Evolutionary conservation across 1,284 basidiomycete species (phyloP).

Genomic region (Malassezia pachydermatis): DNA sequence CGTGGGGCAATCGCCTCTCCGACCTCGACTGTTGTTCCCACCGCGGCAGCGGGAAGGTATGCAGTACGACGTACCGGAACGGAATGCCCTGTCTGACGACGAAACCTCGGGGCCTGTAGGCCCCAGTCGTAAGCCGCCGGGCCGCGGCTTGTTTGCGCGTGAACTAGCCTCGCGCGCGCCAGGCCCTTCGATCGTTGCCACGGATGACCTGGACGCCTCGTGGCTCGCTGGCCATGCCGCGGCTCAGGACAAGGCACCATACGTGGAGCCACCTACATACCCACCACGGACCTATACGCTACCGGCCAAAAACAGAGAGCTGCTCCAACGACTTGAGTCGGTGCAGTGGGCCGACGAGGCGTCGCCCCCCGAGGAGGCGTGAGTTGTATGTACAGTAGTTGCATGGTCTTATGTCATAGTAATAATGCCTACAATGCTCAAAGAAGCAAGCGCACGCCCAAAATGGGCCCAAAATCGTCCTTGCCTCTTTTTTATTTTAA

Average conservation of each 20-base stretch:
- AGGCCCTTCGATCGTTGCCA: neutral
- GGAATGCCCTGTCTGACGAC: conserved; percentile 13
- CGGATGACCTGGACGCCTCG: conserved; percentile 1
- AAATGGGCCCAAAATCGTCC: no score
- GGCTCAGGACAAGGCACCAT: neutral
- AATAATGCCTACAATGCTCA: no score
- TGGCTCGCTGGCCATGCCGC: conserved; percentile 5
- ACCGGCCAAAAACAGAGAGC: conserved; percentile 4
- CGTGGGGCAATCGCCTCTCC: neutral
- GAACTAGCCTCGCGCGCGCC: conserved; percentile 2
- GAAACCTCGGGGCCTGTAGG: neutral
- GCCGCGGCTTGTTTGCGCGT: conserved; percentile 2
- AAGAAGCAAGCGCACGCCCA: no score
- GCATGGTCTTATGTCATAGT: no score
- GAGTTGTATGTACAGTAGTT: no score
- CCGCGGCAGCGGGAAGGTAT: neutral
- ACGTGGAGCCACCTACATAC: neutral
- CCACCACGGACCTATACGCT: neutral
- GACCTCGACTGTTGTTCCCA: conserved; percentile 11
- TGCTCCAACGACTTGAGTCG: conserved; percentile 8
- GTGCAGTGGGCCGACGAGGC: conserved; percentile 11
- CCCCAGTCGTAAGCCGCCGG: neutral
- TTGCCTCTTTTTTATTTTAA: no score
- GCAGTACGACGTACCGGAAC: neutral
- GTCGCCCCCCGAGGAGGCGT: no score